Base-by-base conservation (phyloP, 495 filamentous ascomycete species). In the Neurospora sp. region DNA sequence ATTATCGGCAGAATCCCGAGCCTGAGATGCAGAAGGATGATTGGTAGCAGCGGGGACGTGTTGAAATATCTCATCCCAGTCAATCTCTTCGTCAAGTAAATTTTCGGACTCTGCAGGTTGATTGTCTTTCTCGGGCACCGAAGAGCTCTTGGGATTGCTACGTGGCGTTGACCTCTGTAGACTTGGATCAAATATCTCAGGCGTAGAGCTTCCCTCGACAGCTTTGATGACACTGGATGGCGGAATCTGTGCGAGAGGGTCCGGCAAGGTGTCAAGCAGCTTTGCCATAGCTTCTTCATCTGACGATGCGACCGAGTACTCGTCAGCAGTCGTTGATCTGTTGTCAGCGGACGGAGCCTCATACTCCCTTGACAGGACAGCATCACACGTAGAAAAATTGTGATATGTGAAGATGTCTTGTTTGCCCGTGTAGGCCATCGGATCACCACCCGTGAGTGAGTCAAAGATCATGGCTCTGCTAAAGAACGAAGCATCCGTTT, bases 41-140 rank as follows among this genome's bases (percentile, higher is more conserved):
- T 73, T 70, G 2, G 73, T 71, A 5, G 71, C 68, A 10, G 41
- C 48, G 39, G 71, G 78, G 16, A 74, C 41, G 5, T 73, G 68
- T 6, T 72, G 40, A 41, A 82, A 70, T 14, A 83, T 72, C n/a
- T 70, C 37, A 59, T 82, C 76, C 82, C 82, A 82, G 35, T 82
- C 81, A 5, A 83, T 78, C 38, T 79, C 79, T 2, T 78, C 74
- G 61, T 82, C 82, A 10, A 83, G 72, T 6, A 82, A 74, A 22
- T 82, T 74, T 7, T 80, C 78, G 20, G 74, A 44, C 5, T 70
- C 31, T 16, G 27, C 6, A 46, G n/a, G 20, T 11, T 18, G 41
- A 31, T 68, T 14, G 4, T 22, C 22, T 11, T 6, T 10, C 69
- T 10, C 37, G 37, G 9, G 16, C 27, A 14, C 11, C 3, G 48